Evolutionary conservation across 2,329 filamentous ascomycete species (phyloP), one percentile per base, ranked within the genome.

Genomic region (Tolypocladium cylindrosporum): DNA sequence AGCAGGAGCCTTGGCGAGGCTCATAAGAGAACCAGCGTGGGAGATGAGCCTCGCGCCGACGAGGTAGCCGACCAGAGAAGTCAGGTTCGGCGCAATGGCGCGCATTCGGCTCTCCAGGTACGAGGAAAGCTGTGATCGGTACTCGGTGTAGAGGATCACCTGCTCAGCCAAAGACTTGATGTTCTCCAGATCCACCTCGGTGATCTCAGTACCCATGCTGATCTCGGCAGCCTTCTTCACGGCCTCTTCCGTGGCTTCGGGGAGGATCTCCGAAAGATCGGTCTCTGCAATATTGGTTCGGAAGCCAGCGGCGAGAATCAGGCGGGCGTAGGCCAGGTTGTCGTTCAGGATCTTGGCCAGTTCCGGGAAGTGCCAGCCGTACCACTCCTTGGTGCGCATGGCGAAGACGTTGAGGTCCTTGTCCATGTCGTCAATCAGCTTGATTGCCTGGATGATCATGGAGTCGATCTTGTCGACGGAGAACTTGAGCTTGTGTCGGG

Each of bases 381-480:
- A 99, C 94, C 94, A 99, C 76, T 99, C 94, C 85, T 97, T 97
- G 61, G 97, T 91, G 74, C 94, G 84, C 94, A 99, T 99, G 63
- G 94, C 93, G 71, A 97, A 97, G 67, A 90, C 94, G 80, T 99
- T 99, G 63, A 99, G 81, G 76, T 99, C 94, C 82, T 99, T 99
- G 79, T 99, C 94, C 61, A 99, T 79, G 64, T 99, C 94, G 71
- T 99, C 94, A 53, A 99, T 82, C 55, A 97, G 84, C 63, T 89
- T 88, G 71, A 99, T 94, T 58, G 92, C 92, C 77, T 99, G 94
- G 59, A 99, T 92, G 70, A 99, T 96, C 94, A 99, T 99, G 55
- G 94, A 94, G 72, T 99, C 94, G 65, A 99, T 93, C 82, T 99
- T 99, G 72, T 99, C 92, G 58, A 93, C 89, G 10, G 91, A 96